Percentiles rank a stretch among this genome's conserved stretches.
Evolutionary conservation across 331 rosid species (phyloP).

Genomic region (Acacia concinna): DNA sequence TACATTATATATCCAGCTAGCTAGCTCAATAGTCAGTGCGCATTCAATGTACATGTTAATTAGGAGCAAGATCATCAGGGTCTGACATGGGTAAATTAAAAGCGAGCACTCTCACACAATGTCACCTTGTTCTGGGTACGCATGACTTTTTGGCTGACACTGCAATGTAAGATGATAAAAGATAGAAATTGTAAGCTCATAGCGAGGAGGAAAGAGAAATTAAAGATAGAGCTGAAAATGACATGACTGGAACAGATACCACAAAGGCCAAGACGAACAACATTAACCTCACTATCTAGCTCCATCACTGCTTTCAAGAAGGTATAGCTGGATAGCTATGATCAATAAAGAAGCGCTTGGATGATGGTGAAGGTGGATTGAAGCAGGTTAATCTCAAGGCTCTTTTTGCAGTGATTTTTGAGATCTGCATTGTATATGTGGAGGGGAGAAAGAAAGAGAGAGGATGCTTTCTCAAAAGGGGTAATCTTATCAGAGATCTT

Average conservation of each 20-base stretch:
- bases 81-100: conserved; percentile 47
- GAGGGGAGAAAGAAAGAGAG: conserved; percentile 24
- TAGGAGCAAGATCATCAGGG: conserved; percentile 7
- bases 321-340: conserved; percentile 7
- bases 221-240: conserved; percentile 49
- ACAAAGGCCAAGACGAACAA: conserved; percentile 47
- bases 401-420: conserved; percentile 25
- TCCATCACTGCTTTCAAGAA: conserved; percentile 33
- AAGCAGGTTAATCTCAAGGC: conserved; percentile 27
- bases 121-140: conserved; percentile 43
- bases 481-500: conserved; percentile 42
- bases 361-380: conserved; percentile 22
- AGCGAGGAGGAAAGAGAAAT: conserved; percentile 28
- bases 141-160: conserved; percentile 73
- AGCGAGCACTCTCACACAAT: conserved; percentile 48
- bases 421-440: neutral
- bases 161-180: conserved; percentile 69
- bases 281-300: conserved; percentile 38
- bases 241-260: conserved; percentile 86
- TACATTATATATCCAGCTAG: neutral
- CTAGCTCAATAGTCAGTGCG: neutral
- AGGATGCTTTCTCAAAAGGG: conserved; percentile 44
- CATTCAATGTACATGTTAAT: conserved; percentile 25
- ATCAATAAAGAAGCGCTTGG: conserved; percentile 31
- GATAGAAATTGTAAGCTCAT: conserved; percentile 49